Percentiles rank a stretch among this genome's conserved stretches.
These are phyloP conservation scores for Lactarius sanguifluus DNA, from an alignment of 768 basidiomycete species.

Conservation along the genomic window DNA sequence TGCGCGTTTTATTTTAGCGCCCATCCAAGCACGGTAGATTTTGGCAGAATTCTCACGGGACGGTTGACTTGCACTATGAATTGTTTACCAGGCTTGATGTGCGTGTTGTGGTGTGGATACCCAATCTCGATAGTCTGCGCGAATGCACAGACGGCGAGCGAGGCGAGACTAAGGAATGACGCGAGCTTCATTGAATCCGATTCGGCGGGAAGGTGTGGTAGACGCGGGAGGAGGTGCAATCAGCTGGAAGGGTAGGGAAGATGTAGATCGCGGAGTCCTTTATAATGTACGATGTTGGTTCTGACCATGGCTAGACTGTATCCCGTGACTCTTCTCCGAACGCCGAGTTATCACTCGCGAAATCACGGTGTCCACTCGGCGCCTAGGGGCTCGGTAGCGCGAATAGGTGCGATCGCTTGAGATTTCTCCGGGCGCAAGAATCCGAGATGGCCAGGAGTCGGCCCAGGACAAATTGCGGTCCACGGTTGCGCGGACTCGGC, in stretches of 20 bases:
- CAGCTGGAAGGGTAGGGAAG: conserved; percentile 29
- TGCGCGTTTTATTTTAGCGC: neutral
- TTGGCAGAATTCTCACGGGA: conserved; percentile 31
- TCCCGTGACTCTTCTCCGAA: neutral
- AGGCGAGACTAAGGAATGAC: conserved; percentile 29
- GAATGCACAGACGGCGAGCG: conserved; percentile 29
- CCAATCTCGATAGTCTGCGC: conserved; percentile 39
- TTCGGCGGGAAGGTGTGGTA: neutral
- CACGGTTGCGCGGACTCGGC: no score
- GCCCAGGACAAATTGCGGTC: no score
- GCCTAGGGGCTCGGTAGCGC: neutral
- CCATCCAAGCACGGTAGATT: neutral
- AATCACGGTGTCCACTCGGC: no score
- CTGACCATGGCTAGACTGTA: neutral
- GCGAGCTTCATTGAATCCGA: conserved; percentile 24
- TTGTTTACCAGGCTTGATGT: conserved; percentile 33
- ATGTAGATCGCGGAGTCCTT: conserved; percentile 18
- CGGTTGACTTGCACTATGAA: conserved; percentile 39
- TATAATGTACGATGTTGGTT: neutral
- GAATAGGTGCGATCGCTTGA: neutral
- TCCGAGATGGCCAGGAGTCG: no score
- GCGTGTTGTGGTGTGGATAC: conserved; percentile 31
- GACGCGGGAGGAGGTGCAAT: conserved; percentile 25
- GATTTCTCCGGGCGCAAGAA: no score
- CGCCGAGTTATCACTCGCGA: neutral